Base-by-base conservation (phyloP, 2,329 filamentous ascomycete genomes). In the Arachnomyces sp. region DNA sequence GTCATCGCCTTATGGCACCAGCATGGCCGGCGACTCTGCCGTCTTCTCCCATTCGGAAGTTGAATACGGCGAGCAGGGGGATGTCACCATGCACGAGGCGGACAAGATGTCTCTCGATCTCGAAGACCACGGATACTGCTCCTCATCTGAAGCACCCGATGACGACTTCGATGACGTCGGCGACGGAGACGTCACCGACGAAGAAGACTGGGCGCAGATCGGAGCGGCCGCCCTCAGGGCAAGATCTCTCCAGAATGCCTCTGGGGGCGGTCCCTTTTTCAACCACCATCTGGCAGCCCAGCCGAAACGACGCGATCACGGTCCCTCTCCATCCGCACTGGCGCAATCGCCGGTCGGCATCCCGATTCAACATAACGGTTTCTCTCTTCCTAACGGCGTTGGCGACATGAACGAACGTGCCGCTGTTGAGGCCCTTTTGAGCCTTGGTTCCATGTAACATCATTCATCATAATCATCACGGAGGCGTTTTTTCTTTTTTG, bases 121-220 rank as follows among this genome's bases (percentile, higher is more conserved):
- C 14, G 76, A 77, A 32, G 79, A 76, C 16, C 57, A 53, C 38
- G 68, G 63, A 40, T 84, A 81, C 38, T 81, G 77, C 36, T 88
- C 84, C 9, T 88, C 84, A 56, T 87, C 82, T 25, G 83, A 87
- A 53, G 82, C 81, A 13, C 60, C 62, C 11, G 81, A 84, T 43
- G 75, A 80, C 44, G 71, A 78, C 45, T 68, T 68, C 30, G 50
- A 72, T 51, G 83, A 93, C 56, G 79, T 85, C 45, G 81, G 84
- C 49, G 87, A 95, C 36, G 83, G 84, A 51, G 87, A 94, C 57
- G 76, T 85, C 44, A 96, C 92, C 16, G 92, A 96, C 58, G 87
- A 95, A 58, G 90, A 96, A 64, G 89, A 96, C 64, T 95, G 90
- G 89, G 86, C 84, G 34, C 79, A 84, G 38, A 83, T 94, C 46